Percentiles rank a stretch among this genome's conserved stretches.
phyloP scores from a whole-genome alignment of 2,329 filamentous ascomycete genomes.

The Talaromyces sp. region DNA sequence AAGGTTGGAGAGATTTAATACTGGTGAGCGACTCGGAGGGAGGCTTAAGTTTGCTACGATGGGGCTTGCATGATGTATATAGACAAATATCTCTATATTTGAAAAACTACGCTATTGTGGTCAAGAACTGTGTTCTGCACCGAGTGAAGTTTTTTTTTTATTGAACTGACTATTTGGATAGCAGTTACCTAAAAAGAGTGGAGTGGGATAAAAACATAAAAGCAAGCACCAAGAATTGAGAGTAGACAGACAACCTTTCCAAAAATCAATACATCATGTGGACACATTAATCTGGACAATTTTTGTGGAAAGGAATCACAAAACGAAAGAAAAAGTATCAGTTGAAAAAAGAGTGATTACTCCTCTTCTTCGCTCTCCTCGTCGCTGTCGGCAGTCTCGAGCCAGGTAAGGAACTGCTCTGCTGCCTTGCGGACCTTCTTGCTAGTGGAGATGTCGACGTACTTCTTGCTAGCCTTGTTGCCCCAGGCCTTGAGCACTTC shows the following conservation, averaged over 20 bases:
- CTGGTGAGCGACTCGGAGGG: constrained; percentile 19
- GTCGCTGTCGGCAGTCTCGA: constrained; percentile 74
- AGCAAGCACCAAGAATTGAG: not conserved
- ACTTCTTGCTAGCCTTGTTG: constrained; percentile 95
- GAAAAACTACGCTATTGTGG: not conserved
- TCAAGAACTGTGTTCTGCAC: not conserved
- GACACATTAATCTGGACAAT: not conserved
- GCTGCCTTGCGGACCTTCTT: constrained; percentile 95
- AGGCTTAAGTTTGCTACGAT: constrained; percentile 27
- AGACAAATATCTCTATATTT: not conserved
- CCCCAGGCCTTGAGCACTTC: constrained; percentile 89
- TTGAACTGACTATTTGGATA: not conserved
- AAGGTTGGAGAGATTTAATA: constrained; percentile 21
- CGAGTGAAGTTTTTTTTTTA: not conserved
- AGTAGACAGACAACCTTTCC: not conserved
- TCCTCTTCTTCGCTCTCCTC: constrained; percentile 61
- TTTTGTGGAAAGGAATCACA: too few relatives aligned
- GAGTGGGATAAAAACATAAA: not conserved
- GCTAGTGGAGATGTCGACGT: constrained; percentile 80
- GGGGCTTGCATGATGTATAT: constrained; percentile 14
- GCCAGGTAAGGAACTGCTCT: constrained; percentile 90
- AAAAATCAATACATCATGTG: not conserved
- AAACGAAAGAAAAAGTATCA: too few relatives aligned
- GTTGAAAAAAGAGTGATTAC: not conserved
- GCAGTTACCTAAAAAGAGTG: not conserved